Evolutionary conservation across 140 eudicot genomes (phyloP).

Genomic region (Flaveria floridana): DNA sequence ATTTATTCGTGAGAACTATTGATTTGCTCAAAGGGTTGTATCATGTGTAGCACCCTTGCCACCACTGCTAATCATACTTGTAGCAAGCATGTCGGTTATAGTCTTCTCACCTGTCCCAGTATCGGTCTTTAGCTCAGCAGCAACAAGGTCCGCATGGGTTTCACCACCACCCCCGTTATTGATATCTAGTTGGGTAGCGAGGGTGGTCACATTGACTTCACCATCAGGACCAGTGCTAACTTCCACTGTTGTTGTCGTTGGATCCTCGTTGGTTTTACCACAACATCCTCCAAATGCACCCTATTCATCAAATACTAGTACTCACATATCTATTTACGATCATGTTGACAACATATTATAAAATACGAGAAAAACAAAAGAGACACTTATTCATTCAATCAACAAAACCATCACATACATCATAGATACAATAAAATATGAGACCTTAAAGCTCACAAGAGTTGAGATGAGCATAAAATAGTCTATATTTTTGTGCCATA

Average conservation of each 20-base stretch:
- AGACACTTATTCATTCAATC: not conserved
- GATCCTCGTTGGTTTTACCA: slow-evolving; percentile 27
- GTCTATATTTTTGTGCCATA: too few relatives aligned
- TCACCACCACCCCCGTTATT: slow-evolving; percentile 27
- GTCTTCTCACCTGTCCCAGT: not conserved
- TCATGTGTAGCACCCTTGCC: slow-evolving; percentile 30
- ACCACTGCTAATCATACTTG: slow-evolving; percentile 39
- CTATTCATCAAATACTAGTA: slow-evolving; percentile 15
- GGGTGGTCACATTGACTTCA: slow-evolving; percentile 23
- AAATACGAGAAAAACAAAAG: too few relatives aligned
- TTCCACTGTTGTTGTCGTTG: slow-evolving; percentile 22
- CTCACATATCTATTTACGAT: not conserved
- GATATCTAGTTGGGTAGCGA: not conserved
- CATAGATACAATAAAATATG: not conserved
- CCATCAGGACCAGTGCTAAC: slow-evolving; percentile 13
- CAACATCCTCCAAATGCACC: slow-evolving; percentile 31
- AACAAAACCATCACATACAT: not conserved
- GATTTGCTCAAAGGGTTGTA: not conserved
- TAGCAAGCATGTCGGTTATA: slow-evolving; percentile 7
- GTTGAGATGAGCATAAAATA: too few relatives aligned
- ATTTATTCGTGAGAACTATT: not conserved
- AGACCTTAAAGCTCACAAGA: too few relatives aligned
- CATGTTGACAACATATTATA: too few relatives aligned
- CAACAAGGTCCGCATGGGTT: slow-evolving; percentile 18
- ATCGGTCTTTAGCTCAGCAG: slow-evolving; percentile 5